Evolutionary conservation across 2,329 filamentous ascomycete species (phyloP), one percentile per base, ranked within the genome.

Genomic region (Botryotinia globosa): DNA sequence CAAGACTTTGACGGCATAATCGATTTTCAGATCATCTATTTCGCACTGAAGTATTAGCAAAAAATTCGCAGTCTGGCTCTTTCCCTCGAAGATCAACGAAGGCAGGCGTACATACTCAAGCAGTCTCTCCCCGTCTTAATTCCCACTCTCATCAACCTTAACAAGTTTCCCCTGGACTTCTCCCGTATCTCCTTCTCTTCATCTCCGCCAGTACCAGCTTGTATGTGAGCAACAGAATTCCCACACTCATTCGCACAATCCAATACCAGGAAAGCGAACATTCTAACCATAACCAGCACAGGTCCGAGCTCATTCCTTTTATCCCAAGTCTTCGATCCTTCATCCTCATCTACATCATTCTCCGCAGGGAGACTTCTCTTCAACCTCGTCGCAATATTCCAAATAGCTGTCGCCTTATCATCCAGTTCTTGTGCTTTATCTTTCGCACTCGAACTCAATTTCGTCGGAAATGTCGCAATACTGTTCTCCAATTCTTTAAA

Each of bases 181-280:
- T 77, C 77, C 61, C 79, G 74, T 74, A 75, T 74, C 72, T 81
- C 32, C 8, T 44, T 67, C 12, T 42, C 25, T 51, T 44, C 5
- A 16, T 25, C n/a, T 29, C 37, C 9, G 14, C 5, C n/a, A n/a
- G 48, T 25, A 25, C 10, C 34, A 3, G 29, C 25, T 12, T 42
- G 48, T 9, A 44, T 10, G 10, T 56, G 16, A 32, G 48, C 34
- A 1, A n/a, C 63, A 37, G 48, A 18, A 59, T 39, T 59, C 14
- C 16, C 42, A 67, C 62, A 67, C 54, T 64, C 78, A 77, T 87
- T 83, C 73, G 87, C 87, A 61, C 87, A 83, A 61, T 91, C 88
- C 22, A 97, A 83, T 72, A 95, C 81, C 22, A 90, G 82, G 77
- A 93, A 94, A 0, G 92, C 87, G 76, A 94, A 83, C 2, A 86